A percentile compares a stretch with the other conserved stretches of the same genome.
These are phyloP conservation scores for Exophiala oligosperma DNA, from an alignment of 2,329 filamentous ascomycete genomes.

Conservation along the genomic window DNA sequence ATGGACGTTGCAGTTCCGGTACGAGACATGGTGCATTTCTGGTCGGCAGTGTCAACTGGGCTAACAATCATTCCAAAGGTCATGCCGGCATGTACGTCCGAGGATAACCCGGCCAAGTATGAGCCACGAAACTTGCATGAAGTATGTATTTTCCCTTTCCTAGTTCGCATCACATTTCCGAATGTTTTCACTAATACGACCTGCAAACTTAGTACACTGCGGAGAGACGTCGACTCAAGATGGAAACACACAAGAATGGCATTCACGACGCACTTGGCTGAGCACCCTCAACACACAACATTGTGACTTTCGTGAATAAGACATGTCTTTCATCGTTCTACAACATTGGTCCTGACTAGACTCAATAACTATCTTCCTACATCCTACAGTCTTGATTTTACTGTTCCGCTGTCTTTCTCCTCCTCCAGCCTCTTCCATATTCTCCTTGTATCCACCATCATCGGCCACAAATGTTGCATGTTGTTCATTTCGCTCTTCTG, in stretches of 20 bases:
- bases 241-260: constrained; percentile 4
- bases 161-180: background rate
- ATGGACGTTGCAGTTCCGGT: constrained; percentile 12
- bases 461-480: constrained; percentile 26
- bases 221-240: background rate
- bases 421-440: constrained; percentile 17
- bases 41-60: constrained; percentile 27
- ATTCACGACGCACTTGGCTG: constrained; percentile 5
- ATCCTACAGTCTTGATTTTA: background rate
- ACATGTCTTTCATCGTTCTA: too few relatives aligned
- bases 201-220: constrained; percentile 2
- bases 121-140: constrained; percentile 37
- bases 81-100: constrained; percentile 41
- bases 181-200: background rate
- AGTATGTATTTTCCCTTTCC: background rate
- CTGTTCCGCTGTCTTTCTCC: background rate
- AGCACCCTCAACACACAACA: too few relatives aligned
- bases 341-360: too few relatives aligned
- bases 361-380: too few relatives aligned
- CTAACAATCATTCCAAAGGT: constrained; percentile 52
- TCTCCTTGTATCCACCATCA: constrained; percentile 26
- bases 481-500: constrained; percentile 31
- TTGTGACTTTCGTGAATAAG: too few relatives aligned
- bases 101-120: constrained; percentile 50
- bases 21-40: background rate